phyloP scores from a whole-genome alignment of 108 stramenopile genomes.

The Stephanodiscus minutulus region DNA sequence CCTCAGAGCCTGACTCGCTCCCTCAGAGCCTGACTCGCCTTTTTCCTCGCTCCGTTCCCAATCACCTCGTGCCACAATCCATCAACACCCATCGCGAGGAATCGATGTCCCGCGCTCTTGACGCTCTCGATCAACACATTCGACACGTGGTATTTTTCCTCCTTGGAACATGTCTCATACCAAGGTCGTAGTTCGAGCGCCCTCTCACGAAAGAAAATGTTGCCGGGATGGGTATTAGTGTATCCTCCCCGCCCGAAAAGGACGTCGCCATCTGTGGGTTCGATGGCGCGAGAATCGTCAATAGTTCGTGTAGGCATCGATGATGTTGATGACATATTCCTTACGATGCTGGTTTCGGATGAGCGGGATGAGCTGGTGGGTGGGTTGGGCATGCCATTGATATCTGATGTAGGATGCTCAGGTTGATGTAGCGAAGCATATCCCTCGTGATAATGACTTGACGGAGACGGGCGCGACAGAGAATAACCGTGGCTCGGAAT shows the following conservation, averaged over 20 bases:
- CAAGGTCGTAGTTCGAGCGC: conserved; percentile 22
- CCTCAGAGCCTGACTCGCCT: conserved; percentile 49
- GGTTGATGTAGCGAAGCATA: neutral
- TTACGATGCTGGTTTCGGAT: neutral
- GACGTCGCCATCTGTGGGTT: conserved; percentile 65
- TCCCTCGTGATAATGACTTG: neutral
- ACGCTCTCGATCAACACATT: conserved; percentile 31
- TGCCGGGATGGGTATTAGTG: conserved; percentile 71
- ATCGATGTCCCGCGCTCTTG: conserved; percentile 27
- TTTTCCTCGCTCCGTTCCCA: conserved; percentile 43
- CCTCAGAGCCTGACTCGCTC: conserved; percentile 42
- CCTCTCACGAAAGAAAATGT: conserved; percentile 60
- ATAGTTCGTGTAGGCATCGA: conserved; percentile 10
- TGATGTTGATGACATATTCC: neutral
- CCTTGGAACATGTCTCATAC: conserved; percentile 31
- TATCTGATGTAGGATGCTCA: neutral
- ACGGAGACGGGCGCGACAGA: neutral
- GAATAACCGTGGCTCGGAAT: neutral
- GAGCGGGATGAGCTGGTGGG: conserved; percentile 6
- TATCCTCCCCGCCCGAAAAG: conserved; percentile 75
- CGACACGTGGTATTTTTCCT: conserved; percentile 39
- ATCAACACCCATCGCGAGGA: conserved; percentile 45
- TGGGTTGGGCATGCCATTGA: too few relatives aligned
- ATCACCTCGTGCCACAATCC: conserved; percentile 48
- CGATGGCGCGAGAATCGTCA: conserved; percentile 14